Conservation (phyloP, 306 rosid species). For the Cucumis cinereus region DNA sequence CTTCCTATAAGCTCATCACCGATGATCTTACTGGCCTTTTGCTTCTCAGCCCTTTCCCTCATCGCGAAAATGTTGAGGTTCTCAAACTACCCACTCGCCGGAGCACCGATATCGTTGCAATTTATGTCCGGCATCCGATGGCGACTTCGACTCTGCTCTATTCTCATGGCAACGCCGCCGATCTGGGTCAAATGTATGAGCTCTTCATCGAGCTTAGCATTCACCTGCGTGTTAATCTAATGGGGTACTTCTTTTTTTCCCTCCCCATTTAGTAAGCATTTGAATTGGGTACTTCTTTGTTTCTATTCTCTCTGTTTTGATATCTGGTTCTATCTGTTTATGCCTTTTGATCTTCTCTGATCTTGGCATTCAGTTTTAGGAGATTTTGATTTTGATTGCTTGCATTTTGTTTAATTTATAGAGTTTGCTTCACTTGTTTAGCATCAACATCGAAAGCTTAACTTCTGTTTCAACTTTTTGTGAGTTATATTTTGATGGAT, state of each 20-base stretch:
- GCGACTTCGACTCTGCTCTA: slow-evolving; percentile 52
- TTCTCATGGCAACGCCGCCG: slow-evolving; percentile 68
- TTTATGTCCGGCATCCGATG: slow-evolving; percentile 52
- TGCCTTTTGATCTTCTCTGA: not conserved
- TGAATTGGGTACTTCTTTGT: not conserved
- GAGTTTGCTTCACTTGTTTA: not conserved
- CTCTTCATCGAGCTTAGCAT: slow-evolving; percentile 59
- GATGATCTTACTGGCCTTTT: slow-evolving; percentile 43
- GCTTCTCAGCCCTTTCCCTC: slow-evolving; percentile 50
- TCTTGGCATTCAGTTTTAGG: not conserved
- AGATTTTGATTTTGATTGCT: not conserved
- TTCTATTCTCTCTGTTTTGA: not conserved
- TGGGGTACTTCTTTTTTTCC: slow-evolving; percentile 28
- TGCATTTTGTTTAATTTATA: not conserved
- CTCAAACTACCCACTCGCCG: slow-evolving; percentile 43
- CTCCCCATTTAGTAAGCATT: not conserved
- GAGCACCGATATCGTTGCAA: slow-evolving; percentile 42
- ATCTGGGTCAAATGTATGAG: slow-evolving; percentile 69
- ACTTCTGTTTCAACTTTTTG: not conserved
- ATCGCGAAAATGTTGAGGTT: slow-evolving; percentile 55
- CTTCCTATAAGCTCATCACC: slow-evolving; percentile 36
- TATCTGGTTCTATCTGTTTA: not conserved
- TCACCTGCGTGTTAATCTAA: slow-evolving; percentile 55
- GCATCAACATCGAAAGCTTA: slow-evolving; percentile 1
- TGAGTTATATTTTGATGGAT: not conserved